Evolutionary conservation across 805 yeast species (phyloP).

Genomic region (Candida bentonensis): DNA sequence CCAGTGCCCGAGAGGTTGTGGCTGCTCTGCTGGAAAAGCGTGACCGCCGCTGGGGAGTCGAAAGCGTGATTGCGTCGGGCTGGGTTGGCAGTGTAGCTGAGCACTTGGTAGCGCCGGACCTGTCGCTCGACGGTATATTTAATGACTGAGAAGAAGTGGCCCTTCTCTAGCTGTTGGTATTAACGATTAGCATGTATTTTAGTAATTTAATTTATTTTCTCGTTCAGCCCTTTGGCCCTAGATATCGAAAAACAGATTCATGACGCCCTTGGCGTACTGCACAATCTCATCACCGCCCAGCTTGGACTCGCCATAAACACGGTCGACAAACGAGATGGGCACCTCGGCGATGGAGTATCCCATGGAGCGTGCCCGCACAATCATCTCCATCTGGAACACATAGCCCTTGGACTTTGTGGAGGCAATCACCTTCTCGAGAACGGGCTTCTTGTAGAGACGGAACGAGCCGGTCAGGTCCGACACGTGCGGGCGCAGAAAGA

Average conservation of each 20-base stretch:
- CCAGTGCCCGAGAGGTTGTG: background rate
- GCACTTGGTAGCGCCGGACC: background rate
- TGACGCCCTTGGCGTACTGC: conserved; percentile 63
- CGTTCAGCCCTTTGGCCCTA: conserved; percentile 16
- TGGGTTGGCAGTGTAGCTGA: background rate
- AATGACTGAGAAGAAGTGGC: background rate
- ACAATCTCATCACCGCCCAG: conserved; percentile 73
- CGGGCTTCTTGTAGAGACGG: conserved; percentile 61
- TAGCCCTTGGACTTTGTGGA: conserved; percentile 65
- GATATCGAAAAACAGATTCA: conserved; percentile 51
- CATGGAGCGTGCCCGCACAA: conserved; percentile 66
- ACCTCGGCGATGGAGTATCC: conserved; percentile 67
- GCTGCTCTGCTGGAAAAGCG: background rate
- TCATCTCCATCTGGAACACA: conserved; percentile 82
- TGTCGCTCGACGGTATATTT: background rate
- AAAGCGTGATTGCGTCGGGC: background rate
- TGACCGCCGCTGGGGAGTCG: background rate
- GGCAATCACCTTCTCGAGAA: conserved; percentile 47
- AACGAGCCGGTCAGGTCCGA: conserved; percentile 67
- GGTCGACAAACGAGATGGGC: conserved; percentile 65
- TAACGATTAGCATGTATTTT: background rate
- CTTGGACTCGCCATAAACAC: conserved; percentile 66
- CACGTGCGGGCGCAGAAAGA: conserved; percentile 56
- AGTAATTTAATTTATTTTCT: background rate
- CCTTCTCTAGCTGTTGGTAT: too few species aligned